Evolutionary conservation across 257 asterid species (phyloP), one percentile per base, ranked within the genome.

Genomic region (Prunella vulgaris): DNA sequence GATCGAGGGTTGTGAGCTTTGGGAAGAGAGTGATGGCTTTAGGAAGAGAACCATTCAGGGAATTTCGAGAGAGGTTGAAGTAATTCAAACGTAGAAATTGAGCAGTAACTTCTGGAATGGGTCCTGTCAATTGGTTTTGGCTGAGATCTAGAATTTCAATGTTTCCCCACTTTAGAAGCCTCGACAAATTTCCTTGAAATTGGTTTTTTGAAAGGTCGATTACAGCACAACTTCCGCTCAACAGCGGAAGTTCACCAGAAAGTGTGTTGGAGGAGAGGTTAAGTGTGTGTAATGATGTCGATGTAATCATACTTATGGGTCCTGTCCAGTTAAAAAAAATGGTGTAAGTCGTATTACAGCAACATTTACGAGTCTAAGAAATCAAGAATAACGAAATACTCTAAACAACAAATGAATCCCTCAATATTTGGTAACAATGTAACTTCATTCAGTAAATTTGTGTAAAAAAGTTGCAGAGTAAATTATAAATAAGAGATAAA

Each of bases 101-200:
- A 18, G 95, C 87, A 20, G 95, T 90, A 20, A 66, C 86, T 76
- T 88, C 95, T 5, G 93, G 96, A 51, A 93, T 77, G 78, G 84
- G 28, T 28, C 99, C 99, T 2, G 80, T 49, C 81, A 93, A 75
- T 37, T 72, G 84, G 69, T 93, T 93, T 76, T 80, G 88, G 77
- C 99, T 90, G 57, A 91, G 90, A 80, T 93, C 97, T 56, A 93
- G 90, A 53, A 82, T 49, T 78, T 93, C 97, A 20, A 93, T 68
- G 75, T 87, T 87, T 28, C 82, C 99, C 99, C 97, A 93, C 78
- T 89, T 90, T 76, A 81, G 79, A 82, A 90, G 53, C 66, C 88
- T 76, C 3, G 89, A 78, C 53, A 93, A 77, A 46, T 85, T 84
- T 35, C 99, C 99, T 70, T 76, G 88, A 59, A 93, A 87, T 30